Percentiles rank a stretch among this genome's conserved stretches.
phyloP scores from a whole-genome alignment of 1,139 yeast species.

The Arxiozyma slooffiae region DNA sequence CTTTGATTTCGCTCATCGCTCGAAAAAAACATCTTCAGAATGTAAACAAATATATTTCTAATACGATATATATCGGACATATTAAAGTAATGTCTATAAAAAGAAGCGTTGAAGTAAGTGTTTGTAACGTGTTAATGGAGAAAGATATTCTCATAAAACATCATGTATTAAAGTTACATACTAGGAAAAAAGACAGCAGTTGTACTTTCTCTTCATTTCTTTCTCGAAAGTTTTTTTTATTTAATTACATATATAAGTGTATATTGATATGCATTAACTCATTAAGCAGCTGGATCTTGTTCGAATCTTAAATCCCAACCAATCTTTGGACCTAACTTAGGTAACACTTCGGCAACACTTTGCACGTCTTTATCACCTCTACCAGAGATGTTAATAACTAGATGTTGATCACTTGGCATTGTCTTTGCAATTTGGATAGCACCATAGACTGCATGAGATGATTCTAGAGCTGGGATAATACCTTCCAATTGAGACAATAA shows the following conservation, averaged over 20 bases:
- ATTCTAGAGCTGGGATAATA: conserved; percentile 95
- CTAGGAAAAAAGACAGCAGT: too few species aligned
- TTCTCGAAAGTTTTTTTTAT: not conserved
- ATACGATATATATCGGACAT: too few species aligned
- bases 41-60: too few species aligned
- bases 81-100: too few species aligned
- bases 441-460: conserved; percentile 91
- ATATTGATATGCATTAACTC: not conserved
- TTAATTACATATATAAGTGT: too few species aligned
- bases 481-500: conserved; percentile 89
- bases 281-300: conserved; percentile 25
- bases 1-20: not conserved
- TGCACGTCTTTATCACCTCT: conserved; percentile 99
- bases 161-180: not conserved
- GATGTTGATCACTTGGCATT: conserved; percentile 65
- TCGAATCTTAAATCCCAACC: conserved; percentile 95
- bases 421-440: conserved; percentile 84
- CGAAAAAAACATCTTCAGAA: too few species aligned
- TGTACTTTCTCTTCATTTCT: too few species aligned
- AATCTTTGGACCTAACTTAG: conserved; percentile 77
- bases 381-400: conserved; percentile 86
- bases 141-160: too few species aligned
- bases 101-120: not conserved
- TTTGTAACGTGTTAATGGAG: not conserved
- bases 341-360: conserved; percentile 90